Conservation (phyloP, 2,329 filamentous ascomycete species). For the Nemania bipapillata region DNA sequence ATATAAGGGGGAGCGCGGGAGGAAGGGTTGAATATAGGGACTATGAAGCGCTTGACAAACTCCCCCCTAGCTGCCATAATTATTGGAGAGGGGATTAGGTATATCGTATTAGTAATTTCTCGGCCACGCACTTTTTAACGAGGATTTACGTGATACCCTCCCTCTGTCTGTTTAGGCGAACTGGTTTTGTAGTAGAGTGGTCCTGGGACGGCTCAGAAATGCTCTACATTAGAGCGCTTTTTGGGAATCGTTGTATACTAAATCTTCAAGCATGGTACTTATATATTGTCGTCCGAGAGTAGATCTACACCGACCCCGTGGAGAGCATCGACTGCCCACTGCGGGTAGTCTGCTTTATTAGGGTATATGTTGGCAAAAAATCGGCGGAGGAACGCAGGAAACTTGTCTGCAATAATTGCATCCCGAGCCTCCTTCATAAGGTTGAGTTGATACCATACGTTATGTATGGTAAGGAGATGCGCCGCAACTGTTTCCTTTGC, state of each 20-base stretch:
- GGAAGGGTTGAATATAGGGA: too few species aligned
- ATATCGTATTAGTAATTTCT: too few species aligned
- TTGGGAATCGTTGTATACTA: neutral
- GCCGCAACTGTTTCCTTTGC: slow-evolving; percentile 96
- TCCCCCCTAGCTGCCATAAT: too few species aligned
- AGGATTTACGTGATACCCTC: too few species aligned
- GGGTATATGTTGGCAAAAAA: slow-evolving; percentile 83
- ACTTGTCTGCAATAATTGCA: slow-evolving; percentile 83
- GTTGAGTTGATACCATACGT: slow-evolving; percentile 89
- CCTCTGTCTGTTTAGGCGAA: too few species aligned
- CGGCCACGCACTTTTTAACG: too few species aligned
- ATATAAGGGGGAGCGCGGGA: too few species aligned
- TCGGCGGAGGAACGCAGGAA: slow-evolving; percentile 77
- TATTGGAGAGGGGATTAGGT: too few species aligned
- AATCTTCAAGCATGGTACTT: neutral
- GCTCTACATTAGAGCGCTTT: neutral
- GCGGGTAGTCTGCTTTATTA: slow-evolving; percentile 74
- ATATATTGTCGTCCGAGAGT: slow-evolving; percentile 51
- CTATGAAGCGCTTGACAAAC: too few species aligned
- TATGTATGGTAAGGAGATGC: slow-evolving; percentile 86
- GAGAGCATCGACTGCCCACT: slow-evolving; percentile 86
- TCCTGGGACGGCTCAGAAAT: neutral
- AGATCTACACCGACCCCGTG: slow-evolving; percentile 82
- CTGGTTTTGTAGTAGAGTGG: too few species aligned
- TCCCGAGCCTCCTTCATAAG: slow-evolving; percentile 81